Base-by-base conservation (phyloP, 2,329 filamentous ascomycete species). In the Epichloe festucae region DNA sequence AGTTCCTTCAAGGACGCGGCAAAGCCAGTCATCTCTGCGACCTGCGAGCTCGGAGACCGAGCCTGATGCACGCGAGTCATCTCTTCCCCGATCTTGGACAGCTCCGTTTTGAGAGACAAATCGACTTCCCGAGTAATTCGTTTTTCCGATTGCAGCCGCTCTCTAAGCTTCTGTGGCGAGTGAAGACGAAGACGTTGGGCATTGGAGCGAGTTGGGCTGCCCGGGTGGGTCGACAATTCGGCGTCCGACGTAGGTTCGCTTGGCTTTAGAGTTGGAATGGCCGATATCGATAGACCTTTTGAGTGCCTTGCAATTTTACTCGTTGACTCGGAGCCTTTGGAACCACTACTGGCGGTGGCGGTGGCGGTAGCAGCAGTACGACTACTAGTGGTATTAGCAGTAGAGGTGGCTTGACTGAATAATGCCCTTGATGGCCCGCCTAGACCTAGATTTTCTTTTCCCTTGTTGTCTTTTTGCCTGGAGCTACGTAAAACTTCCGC, bases 61-160 rank as follows among this genome's bases (percentile, higher is more conserved):
- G 31, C 38, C n/a, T 43, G 27, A 61, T 74, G 75, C 41, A 81
- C 67, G 39, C 73, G 73, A 19, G 81, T 81, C 70, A 95, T 80
- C 64, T 96, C 89, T 53, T 88, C 81, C 1, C 86, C 79, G 59
- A 96, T 91, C 56, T 85, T 84, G 48, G 79, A 80, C 8, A 96
- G 73, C 63, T 96, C 90, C 4, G 81, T 79, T 64, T 85, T 81
- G 14, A 96, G 68, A 3, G 77, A 77, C 3, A 77, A 74, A 55
- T 90, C 87, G 0, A 84, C 81, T 8, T 82, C 80, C 5, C 82
- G 79, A 15, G 90, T 80, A 0, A 83, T 78, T 51, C 79, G 81
- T 66, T 89, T 89, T 65, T 95, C 89, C 46, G 80, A 83, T 60
- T 91, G 85, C 0, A 96, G 75, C 36, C 91, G 84, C 69, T 96